These are phyloP conservation scores for Candida vartiovaarae DNA, from an alignment of 805 yeast genomes.

Conservation along the genomic window DNA sequence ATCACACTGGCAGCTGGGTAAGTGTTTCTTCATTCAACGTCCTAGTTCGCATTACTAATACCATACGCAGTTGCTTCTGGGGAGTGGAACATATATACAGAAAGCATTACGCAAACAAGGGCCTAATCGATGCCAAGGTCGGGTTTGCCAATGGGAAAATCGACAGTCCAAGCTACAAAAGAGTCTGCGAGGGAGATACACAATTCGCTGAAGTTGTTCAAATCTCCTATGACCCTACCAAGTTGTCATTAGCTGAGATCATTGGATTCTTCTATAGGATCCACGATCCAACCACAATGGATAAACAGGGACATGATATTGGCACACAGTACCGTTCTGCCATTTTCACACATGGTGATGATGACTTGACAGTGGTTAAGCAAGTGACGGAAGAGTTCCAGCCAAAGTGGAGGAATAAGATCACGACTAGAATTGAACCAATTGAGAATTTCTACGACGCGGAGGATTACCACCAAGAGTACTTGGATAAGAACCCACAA, in stretches of 20 bases:
- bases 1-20: slow-evolving; percentile 58
- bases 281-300: slow-evolving; percentile 87
- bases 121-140: slow-evolving; percentile 69
- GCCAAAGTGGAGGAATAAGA: slow-evolving; percentile 58
- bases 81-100: slow-evolving; percentile 81
- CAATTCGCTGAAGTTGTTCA: slow-evolving; percentile 76
- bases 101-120: slow-evolving; percentile 58
- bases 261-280: slow-evolving; percentile 81
- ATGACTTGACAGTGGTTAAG: slow-evolving; percentile 37
- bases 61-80: slow-evolving; percentile 59
- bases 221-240: slow-evolving; percentile 68
- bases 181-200: slow-evolving; percentile 75
- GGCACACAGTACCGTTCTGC: slow-evolving; percentile 93
- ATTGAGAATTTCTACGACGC: slow-evolving; percentile 78
- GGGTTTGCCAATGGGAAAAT: slow-evolving; percentile 83
- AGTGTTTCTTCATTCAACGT: slow-evolving; percentile 25
- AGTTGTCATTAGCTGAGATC: slow-evolving; percentile 52
- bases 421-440: slow-evolving; percentile 66
- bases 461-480: slow-evolving; percentile 89
- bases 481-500: slow-evolving; percentile 68
- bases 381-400: slow-evolving; percentile 49
- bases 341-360: slow-evolving; percentile 53
- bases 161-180: slow-evolving; percentile 50
- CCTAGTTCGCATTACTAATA: slow-evolving; percentile 8
- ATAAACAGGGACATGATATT: slow-evolving; percentile 78